Evolutionary conservation across 805 yeast genomes (phyloP), one percentile per base, ranked within the genome.

Genomic region (Saccharomycopsis schoenii): DNA sequence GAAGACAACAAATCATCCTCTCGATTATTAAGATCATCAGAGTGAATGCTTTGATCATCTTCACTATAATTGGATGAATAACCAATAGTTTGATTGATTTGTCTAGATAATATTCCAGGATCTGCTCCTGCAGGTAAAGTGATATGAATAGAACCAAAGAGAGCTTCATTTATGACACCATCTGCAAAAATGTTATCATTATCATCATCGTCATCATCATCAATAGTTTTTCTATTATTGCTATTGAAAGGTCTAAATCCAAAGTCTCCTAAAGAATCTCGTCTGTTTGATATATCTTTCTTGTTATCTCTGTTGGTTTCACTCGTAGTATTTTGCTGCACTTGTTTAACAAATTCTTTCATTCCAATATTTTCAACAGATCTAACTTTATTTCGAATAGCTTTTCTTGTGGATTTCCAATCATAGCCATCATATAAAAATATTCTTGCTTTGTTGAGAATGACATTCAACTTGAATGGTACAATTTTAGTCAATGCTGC

Each of bases 381-480:
- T 59, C 80, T 80, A 0, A 92, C 84, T 0, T 89, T 87, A n/a
- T 78, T 80, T 11, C 77, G 74, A 36, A 94, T 85, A 0, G 84
- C 77, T 25, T 76, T 77, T 61, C 96, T 78, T 0, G 98, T 90
- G 52, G 82, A 81, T 60, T 80, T 80, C 96, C 97, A 91, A 67
- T 94, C 98, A 69, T 85, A 94, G 0, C 99, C 99, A 73, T 94
- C 99, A 70, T 81, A 84, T 19, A 93, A 72, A 58, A 77, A 80
- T 1, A 87, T 67, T 1, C 67, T 68, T 0, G 76, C 71, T 56
- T 77, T 77, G 1, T 77, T 62, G 0, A 70, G 67, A 54, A 74
- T 74, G 0, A 79, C 55, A 24, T 67, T 64, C 1, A 76, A 50
- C 1, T 66, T 58, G 60, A 75, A 41, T 11, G 78, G 78, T 21